These are phyloP conservation scores for Cladosporium sp. DNA, from an alignment of 2,329 filamentous ascomycete species.

Conservation along the genomic window DNA sequence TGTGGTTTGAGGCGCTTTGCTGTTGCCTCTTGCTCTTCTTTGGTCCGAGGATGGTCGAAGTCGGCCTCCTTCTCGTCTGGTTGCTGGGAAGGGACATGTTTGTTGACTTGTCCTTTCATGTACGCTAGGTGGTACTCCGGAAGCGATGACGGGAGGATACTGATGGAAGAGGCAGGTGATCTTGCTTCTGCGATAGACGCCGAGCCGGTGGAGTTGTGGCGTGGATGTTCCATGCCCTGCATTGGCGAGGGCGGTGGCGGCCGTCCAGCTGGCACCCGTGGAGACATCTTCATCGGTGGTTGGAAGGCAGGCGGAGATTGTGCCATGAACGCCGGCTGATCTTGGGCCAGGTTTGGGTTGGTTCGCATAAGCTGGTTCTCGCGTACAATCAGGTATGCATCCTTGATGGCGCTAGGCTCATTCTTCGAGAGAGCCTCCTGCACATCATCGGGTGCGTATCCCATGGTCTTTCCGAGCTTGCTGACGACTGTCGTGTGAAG, in stretches of 20 bases:
- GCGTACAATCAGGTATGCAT: constrained; percentile 95
- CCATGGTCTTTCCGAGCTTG: constrained; percentile 97
- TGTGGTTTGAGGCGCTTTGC: constrained; percentile 82
- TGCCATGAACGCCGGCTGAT: constrained; percentile 55
- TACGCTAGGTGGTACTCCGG: constrained; percentile 88
- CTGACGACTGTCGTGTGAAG: constrained; percentile 89
- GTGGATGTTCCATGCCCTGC: constrained; percentile 19
- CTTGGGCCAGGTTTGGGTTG: constrained; percentile 64
- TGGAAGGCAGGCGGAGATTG: constrained; percentile 56
- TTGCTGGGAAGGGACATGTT: constrained; percentile 31
- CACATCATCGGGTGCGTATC: constrained; percentile 91
- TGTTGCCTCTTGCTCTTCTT: constrained; percentile 75
- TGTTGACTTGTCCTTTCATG: constrained; percentile 65
- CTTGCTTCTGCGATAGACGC: constrained; percentile 41
- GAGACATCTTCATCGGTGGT: constrained; percentile 34
- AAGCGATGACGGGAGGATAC: constrained; percentile 86
- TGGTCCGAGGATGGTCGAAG: constrained; percentile 48
- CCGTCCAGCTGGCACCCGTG: constrained; percentile 37
- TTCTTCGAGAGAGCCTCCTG: constrained; percentile 88
- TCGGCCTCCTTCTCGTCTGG: constrained; percentile 36
- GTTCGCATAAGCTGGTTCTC: constrained; percentile 97
- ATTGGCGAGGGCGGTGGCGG: constrained; percentile 29
- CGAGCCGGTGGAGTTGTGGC: constrained; percentile 38
- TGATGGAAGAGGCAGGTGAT: constrained; percentile 71
- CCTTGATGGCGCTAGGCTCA: constrained; percentile 97